Evolutionary conservation across 768 basidiomycete genomes (phyloP), one percentile per base, ranked within the genome.

Genomic region (Lentinula sp.): DNA sequence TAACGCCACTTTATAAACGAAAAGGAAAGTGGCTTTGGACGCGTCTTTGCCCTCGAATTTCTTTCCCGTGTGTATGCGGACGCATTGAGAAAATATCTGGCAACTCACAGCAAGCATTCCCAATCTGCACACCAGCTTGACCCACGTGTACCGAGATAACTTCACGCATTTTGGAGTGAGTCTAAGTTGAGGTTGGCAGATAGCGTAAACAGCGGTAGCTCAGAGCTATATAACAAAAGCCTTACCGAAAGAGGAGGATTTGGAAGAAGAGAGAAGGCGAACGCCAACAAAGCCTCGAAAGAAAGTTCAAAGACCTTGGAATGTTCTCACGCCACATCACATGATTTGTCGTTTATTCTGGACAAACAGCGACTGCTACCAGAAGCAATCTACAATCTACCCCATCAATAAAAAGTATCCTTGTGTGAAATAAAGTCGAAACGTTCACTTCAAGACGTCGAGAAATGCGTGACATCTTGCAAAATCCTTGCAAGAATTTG

Each of bases 61-160:
- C 33, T 28, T 3, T 51, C 50, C 6, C n/a, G 18, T 12, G n/a
- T 6, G 7, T 20, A 36, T 52, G 48, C 36, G 49, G 52, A 41
- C 51, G 35, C 62, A 60, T 33, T 60, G 64, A 64, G 66, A 54
- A 45, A 63, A 66, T 20, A 63, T 61, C 61, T 62, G 65, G 66
- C 66, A 61, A 90, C 92, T 82, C 79, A 93, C 96, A 97, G 79
- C 95, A 99, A 72, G 97, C 96, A 76, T 98, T 98, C 72, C 96
- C 95, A 70, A 94, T 91, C 81, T 94, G 92, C 69, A 92, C 90
- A 87, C 94, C 95, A 72, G 96, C 97, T 81, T 99, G 97, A 71
- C 96, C 96, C 73, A 98, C 95, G 79, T 98, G 94, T 73, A 98
- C 83, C 67, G 93, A 96, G 81, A 97, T 96, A 77, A 98, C 95